Evolutionary conservation across 1,284 basidiomycete genomes (phyloP), one percentile per base, ranked within the genome.

Genomic region (Naganishia sp.): DNA sequence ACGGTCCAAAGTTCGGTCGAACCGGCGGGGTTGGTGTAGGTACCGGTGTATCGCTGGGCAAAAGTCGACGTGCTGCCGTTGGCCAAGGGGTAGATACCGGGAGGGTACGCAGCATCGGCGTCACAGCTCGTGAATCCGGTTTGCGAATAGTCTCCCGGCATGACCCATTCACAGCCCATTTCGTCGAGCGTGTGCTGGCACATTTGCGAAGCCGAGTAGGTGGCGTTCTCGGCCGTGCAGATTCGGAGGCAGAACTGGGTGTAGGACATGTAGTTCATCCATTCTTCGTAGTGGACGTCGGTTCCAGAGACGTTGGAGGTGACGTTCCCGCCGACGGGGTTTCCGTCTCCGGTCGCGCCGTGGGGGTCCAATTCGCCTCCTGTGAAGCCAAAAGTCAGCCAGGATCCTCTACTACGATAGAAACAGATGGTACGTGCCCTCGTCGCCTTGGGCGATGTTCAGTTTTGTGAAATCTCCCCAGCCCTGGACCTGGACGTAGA

Each of bases 261-360:
- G 73, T 72, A 77, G 32, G 79, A 76, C 71, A 79, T 77, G 75
- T 76, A 81, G 75, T 75, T 77, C 78, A 79, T 83, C 82, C 82
- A 83, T 74, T 83, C 82, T 72, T 83, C 74, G 77, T 83, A 83
- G 67, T 74, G 74, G 46, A 82, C 82, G 64, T 83, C 82, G 31
- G 72, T 60, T 32, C 82, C 82, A 10, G 80, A 78, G 28, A 81
- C 75, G 75, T 83, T 83, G 65, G 80, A 78, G 47, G 82, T 83
- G 58, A 83, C 83, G 71, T 83, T 83, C 42, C 82, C 83, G 55
- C 83, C 83, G 58, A 82, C 73, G 54, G 83, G 83, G 79, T 84
- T 84, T 53, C 82, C 83, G 71, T 75, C 71, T 70, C 76, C 76
- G 39, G 75, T 77, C n/a, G 77, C 78, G 62, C 81, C 81, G 75